A percentile compares a stretch with the other conserved stretches of the same genome.
Evolutionary conservation across 129 eudicot species (phyloP).

Genomic region (Chrysanthemum makinoi): DNA sequence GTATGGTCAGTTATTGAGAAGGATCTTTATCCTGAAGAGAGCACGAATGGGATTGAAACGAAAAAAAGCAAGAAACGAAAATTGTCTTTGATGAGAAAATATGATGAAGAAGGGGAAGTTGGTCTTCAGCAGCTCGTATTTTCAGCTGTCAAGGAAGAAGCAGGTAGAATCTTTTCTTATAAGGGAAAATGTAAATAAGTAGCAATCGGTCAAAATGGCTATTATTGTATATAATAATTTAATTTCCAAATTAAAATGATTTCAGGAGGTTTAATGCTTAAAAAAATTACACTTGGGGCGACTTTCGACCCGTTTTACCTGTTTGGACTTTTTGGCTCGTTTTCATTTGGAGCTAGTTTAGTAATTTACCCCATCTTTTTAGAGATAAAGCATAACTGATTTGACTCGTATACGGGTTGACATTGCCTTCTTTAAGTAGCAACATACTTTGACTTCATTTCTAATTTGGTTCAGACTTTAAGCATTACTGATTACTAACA

Average conservation of each 20-base stretch:
- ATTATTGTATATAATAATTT: background rate
- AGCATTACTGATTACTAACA: too few species aligned
- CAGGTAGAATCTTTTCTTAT: constrained; percentile 36
- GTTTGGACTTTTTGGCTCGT: background rate
- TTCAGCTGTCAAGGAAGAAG: constrained; percentile 44
- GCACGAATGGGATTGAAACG: background rate
- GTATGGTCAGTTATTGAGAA: constrained; percentile 67
- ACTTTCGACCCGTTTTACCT: background rate
- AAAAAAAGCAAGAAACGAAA: constrained; percentile 15
- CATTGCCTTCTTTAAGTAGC: too few species aligned
- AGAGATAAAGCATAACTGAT: too few species aligned
- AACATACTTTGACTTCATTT: too few species aligned
- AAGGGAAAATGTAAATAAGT: background rate
- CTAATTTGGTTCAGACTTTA: too few species aligned
- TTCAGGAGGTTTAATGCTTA: background rate
- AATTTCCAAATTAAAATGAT: background rate
- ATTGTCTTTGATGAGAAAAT: background rate
- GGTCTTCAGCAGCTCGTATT: constrained; percentile 42
- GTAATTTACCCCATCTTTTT: too few species aligned
- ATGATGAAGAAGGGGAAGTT: constrained; percentile 32
- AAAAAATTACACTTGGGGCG: background rate
- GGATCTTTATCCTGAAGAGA: constrained; percentile 25
- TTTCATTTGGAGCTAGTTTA: background rate
- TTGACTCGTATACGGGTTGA: too few species aligned
- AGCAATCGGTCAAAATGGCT: background rate